These are phyloP conservation scores for Malassezia dermatis DNA, from an alignment of 1,284 basidiomycete genomes.

Conservation along the genomic window DNA sequence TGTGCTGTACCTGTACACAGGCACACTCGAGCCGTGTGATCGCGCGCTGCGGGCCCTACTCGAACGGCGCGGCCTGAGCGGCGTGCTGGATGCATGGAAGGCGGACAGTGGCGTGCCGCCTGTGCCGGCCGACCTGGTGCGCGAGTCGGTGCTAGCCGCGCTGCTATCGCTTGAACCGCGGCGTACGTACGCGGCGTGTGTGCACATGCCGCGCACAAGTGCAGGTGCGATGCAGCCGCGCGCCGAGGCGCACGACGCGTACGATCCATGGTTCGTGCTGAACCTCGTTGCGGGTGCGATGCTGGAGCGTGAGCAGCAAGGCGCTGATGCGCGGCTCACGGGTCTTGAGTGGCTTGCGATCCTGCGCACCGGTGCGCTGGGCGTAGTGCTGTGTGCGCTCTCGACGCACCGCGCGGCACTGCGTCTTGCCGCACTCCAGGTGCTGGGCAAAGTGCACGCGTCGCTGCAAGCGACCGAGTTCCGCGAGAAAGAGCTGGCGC, in stretches of 20 bases:
- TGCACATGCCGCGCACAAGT: slow-evolving; percentile 57
- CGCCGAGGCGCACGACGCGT: slow-evolving; percentile 42
- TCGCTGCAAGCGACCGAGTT: slow-evolving; percentile 57
- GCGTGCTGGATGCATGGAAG: slow-evolving; percentile 30
- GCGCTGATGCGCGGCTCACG: slow-evolving; percentile 49
- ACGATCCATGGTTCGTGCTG: slow-evolving; percentile 72
- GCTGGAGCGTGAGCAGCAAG: slow-evolving; percentile 49
- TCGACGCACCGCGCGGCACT: slow-evolving; percentile 60
- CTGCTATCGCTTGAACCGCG: slow-evolving; percentile 62
- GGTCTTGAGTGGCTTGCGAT: slow-evolving; percentile 72
- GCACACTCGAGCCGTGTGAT: slow-evolving; percentile 60
- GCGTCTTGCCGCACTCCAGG: slow-evolving; percentile 52
- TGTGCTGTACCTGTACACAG: slow-evolving; percentile 62
- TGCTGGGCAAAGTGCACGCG: slow-evolving; percentile 50
- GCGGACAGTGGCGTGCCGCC: neutral
- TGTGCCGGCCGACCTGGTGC: slow-evolving; percentile 4
- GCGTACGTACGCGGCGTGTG: slow-evolving; percentile 62
- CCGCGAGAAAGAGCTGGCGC: slow-evolving; percentile 67
- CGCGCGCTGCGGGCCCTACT: slow-evolving; percentile 62
- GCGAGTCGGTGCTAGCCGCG: slow-evolving; percentile 53
- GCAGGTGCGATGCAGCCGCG: neutral
- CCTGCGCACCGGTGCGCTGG: slow-evolving; percentile 67
- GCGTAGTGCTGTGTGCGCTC: slow-evolving; percentile 63
- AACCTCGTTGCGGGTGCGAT: slow-evolving; percentile 61
- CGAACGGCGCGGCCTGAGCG: slow-evolving; percentile 54